Evolutionary conservation across 1,139 yeast genomes (phyloP), one percentile per base, ranked within the genome.

Genomic region (Scheffersomyces quercinus): DNA sequence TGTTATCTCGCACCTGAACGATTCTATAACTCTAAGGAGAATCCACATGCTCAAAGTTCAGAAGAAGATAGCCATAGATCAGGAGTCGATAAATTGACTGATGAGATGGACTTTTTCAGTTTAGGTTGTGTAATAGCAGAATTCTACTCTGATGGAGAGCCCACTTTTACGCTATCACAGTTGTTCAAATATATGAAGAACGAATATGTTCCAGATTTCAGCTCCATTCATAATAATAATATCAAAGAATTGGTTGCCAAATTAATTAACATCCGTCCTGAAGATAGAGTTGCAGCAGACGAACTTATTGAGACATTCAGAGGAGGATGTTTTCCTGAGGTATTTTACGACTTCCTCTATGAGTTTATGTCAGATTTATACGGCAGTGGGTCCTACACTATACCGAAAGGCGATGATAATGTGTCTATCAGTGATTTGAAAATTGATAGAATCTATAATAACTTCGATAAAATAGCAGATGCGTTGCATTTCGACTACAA

Each of bases 1-100:
- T 93, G 99, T 64, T 93, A 91, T 61, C 66, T 95, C 40, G 98
- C 99, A 0, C 99, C 99, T 0, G 99, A 95, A 60, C 68, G 99
- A 50, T 93, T 95, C 58, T 70, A 79, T 45, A 61, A 61, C 38
- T 60, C 70, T 3, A 52, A 56, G 28, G 39, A 51, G n/a, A 41
- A 52, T 12, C 42, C 54, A 39, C 41, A 55, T 41, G 44, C 55
- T 4, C 48, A 51, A 16, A 54, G 46, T n/a, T 44, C 58, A 34
- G 63, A 64, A 11, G 68, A 70, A 24, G 58, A 62, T 24, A 74
- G 72, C 0, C 52, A 50, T 29, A 62, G 52, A 41, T 52, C 45
- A 15, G 67, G 64, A 2, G 45, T 46, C 13, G 65, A 62, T 40
- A 58, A 60, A n/a, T 59, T 89, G 20, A 79, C 84, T 0, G 71